These are phyloP conservation scores for Pyrenochaeta sp. DNA, from an alignment of 2,329 filamentous ascomycete species.

Conservation along the genomic window DNA sequence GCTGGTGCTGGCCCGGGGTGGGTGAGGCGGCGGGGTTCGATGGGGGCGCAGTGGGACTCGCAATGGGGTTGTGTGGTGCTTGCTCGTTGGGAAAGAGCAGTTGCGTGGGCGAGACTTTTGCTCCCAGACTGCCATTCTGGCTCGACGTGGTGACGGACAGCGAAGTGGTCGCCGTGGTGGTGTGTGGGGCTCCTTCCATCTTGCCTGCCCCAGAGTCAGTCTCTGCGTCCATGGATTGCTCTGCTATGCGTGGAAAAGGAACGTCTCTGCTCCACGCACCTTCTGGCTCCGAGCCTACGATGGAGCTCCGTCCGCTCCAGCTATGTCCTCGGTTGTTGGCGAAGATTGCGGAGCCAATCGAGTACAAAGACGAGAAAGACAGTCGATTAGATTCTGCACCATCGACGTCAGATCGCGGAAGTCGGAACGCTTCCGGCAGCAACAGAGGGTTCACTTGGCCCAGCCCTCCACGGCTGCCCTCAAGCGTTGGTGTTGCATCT, in stretches of 20 bases:
- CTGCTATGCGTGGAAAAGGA: background rate
- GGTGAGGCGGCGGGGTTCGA: constrained; percentile 26
- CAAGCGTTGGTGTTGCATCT: constrained; percentile 53
- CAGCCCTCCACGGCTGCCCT: constrained; percentile 29
- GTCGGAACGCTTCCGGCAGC: constrained; percentile 60
- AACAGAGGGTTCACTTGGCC: constrained; percentile 33
- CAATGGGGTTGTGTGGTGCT: constrained; percentile 12
- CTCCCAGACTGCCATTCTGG: constrained; percentile 53
- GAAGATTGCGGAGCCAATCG: constrained; percentile 67
- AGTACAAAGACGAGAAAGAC: constrained; percentile 78
- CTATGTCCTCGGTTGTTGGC: constrained; percentile 62
- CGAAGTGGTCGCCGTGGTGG: constrained; percentile 55
- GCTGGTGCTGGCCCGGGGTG: constrained; percentile 17
- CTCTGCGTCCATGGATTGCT: background rate
- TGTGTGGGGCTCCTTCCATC: constrained; percentile 39
- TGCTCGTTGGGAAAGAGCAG: constrained; percentile 45
- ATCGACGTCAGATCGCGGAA: constrained; percentile 55
- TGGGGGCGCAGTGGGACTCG: constrained; percentile 18
- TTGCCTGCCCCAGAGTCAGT: constrained; percentile 29
- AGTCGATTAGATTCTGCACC: constrained; percentile 67
- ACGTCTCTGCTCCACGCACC: constrained; percentile 34
- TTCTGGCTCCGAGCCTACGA: constrained; percentile 56
- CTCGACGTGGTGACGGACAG: constrained; percentile 56
- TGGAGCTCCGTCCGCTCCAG: constrained; percentile 57
- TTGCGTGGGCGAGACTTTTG: constrained; percentile 50